These are phyloP conservation scores for Sesbania bispinosa DNA, from an alignment of 306 rosid species.

Conservation along the genomic window DNA sequence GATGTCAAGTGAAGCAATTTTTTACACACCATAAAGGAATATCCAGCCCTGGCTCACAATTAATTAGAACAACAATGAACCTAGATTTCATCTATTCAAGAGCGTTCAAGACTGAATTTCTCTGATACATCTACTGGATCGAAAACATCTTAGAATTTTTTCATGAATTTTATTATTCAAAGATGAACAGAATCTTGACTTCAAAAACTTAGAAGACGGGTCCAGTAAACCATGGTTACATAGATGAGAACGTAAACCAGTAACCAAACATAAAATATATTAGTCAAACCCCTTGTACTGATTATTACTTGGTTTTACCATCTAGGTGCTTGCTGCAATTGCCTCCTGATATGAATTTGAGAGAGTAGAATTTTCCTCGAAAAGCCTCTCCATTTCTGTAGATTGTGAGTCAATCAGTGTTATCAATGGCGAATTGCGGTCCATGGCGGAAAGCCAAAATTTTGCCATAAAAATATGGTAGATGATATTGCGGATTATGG, in stretches of 20 bases:
- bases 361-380: conserved; percentile 84
- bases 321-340: conserved; percentile 42
- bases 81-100: background rate
- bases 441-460: too few relatives aligned
- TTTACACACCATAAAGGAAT: background rate
- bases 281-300: background rate
- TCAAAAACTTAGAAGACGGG: background rate
- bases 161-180: background rate
- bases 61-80: background rate
- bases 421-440: too few relatives aligned
- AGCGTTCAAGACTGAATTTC: too few relatives aligned
- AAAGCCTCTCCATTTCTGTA: conserved; percentile 79
- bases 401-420: conserved; percentile 97
- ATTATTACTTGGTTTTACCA: conserved; percentile 89
- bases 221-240: background rate
- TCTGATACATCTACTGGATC: too few relatives aligned
- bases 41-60: background rate
- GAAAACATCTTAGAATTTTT: too few relatives aligned
- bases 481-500: too few relatives aligned
- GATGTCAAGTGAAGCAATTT: background rate
- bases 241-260: conserved; percentile 10
- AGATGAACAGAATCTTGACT: background rate
- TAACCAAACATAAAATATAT: conserved; percentile 19
- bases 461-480: too few relatives aligned
- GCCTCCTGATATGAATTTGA: conserved; percentile 67